Evolutionary conservation across 345 rosid species (phyloP), one percentile per base, ranked within the genome.

Genomic region (Theobroma cacao): DNA sequence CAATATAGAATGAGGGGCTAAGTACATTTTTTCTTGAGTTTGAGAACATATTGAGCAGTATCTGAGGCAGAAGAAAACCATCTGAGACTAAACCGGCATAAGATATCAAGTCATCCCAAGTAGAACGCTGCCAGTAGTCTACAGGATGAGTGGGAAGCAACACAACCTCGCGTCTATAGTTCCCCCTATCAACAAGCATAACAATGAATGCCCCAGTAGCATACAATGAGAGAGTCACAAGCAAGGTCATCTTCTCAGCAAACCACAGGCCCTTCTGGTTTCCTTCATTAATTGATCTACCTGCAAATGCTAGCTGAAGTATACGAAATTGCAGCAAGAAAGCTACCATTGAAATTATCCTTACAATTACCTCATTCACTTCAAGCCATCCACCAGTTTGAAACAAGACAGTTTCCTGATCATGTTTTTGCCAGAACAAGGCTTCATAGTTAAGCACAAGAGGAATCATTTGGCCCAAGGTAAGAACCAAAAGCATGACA

Each of bases 1-100:
- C 93, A 8, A 78, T 17, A 62, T 82, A 87, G 64, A 87, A 88
- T 6, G 76, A 2, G 66, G 48, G 11, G 34, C 87, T 75, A 48
- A 90, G 87, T 20, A 70, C 69, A 24, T 78, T 71, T 84, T 85
- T 85, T 18, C 34, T 76, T 0, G 83, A 84, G 82, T 83, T 82
- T 26, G 41, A 56, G 78, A 90, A 77, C 4, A 80, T 58, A 67
- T 88, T 87, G 75, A 86, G 79, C 28, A 88, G 84, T 55, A 90
- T 83, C 77, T 88, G 90, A 22, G 93, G 93, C 17, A 87, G 41
- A 53, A 90, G 82, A 22, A 90, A 88, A 13, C 90, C 81, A 55
- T 87, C 89, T 26, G 80, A 80, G 78, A 87, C 75, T 40, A 88
- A 74, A 28, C 88, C 90, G 0, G 83, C 87, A 70, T 82, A 86